Evolutionary conservation across 1,284 basidiomycete species (phyloP).

Genomic region (Vanrija sp.): DNA sequence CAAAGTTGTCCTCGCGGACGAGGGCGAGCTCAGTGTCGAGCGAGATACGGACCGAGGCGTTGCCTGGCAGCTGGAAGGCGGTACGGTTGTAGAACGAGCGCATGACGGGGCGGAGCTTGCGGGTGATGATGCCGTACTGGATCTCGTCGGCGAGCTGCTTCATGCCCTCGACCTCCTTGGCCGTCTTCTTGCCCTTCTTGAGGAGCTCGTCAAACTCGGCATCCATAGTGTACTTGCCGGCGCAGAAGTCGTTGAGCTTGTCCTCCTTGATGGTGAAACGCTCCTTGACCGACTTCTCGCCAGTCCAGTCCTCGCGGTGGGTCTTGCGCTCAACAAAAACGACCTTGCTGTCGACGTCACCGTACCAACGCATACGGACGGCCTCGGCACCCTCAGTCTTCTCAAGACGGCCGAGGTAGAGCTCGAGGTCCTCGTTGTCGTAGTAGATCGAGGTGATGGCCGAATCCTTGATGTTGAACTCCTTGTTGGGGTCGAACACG

Average conservation of each 20-base stretch:
- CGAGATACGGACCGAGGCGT: slow-evolving; percentile 95
- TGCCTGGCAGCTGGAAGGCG: slow-evolving; percentile 96
- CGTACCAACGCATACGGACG: slow-evolving; percentile 94
- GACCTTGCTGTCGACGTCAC: slow-evolving; percentile 75
- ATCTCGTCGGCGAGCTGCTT: slow-evolving; percentile 95
- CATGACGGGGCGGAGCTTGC: slow-evolving; percentile 85
- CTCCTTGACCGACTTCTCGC: slow-evolving; percentile 97
- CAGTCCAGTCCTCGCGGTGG: slow-evolving; percentile 98
- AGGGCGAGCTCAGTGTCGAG: slow-evolving; percentile 95
- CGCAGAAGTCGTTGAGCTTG: slow-evolving; percentile 85
- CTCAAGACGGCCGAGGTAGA: slow-evolving; percentile 96
- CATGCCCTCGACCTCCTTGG: slow-evolving; percentile 91
- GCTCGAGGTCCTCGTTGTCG: slow-evolving; percentile 91
- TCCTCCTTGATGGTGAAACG: slow-evolving; percentile 96
- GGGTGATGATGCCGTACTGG: slow-evolving; percentile 84
- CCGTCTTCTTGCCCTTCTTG: slow-evolving; percentile 89
- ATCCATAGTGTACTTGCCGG: slow-evolving; percentile 89
- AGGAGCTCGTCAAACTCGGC: slow-evolving; percentile 85
- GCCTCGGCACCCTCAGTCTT: slow-evolving; percentile 99
- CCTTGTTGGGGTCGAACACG: slow-evolving; percentile 94
- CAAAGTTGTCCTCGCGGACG: slow-evolving; percentile 96
- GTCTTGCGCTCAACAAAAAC: slow-evolving; percentile 98
- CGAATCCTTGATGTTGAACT: slow-evolving; percentile 83
- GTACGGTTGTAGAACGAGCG: slow-evolving; percentile 99
- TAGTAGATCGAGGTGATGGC: slow-evolving; percentile 59